These are phyloP conservation scores for Gossypium sturtianum DNA, from an alignment of 345 rosid species.

Conservation along the genomic window DNA sequence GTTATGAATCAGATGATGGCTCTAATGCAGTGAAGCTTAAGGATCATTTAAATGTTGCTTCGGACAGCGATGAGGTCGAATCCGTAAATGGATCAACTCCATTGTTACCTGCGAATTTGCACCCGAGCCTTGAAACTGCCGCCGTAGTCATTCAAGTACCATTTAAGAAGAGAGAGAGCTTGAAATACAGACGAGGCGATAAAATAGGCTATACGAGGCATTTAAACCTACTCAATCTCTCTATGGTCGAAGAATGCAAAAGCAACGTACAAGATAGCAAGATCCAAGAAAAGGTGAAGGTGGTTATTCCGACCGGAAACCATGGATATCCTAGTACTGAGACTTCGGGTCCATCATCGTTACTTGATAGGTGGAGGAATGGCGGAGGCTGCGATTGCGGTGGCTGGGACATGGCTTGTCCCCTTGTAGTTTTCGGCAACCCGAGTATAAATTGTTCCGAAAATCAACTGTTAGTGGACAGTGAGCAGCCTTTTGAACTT, in stretches of 20 bases:
- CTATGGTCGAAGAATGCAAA: constrained; percentile 32
- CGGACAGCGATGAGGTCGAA: constrained; percentile 23
- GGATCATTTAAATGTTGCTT: constrained; percentile 31
- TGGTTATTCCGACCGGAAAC: constrained; percentile 72
- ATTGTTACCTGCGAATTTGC: constrained; percentile 35
- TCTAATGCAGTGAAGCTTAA: constrained; percentile 34
- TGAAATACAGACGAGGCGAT: constrained; percentile 43
- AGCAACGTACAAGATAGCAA: constrained; percentile 19
- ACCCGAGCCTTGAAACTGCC: constrained; percentile 68
- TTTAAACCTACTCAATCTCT: constrained; percentile 35
- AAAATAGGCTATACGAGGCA: constrained; percentile 23
- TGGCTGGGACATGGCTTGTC: constrained; percentile 99
- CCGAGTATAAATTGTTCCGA: constrained; percentile 38
- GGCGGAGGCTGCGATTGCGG: constrained; percentile 99
- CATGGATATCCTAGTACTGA: constrained; percentile 67
- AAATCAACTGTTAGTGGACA: constrained; percentile 41
- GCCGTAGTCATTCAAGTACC: constrained; percentile 64
- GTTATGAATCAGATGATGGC: constrained; percentile 20
- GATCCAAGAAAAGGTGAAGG: constrained; percentile 40
- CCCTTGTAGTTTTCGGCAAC: constrained; percentile 63
- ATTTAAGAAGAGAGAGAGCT: constrained; percentile 65
- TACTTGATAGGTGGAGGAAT: constrained; percentile 80
- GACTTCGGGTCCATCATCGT: constrained; percentile 59
- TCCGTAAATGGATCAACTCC: constrained; percentile 41
- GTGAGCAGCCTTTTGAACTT: constrained; percentile 55